Conservation (phyloP, 345 rosid species). For the Ceriops decandra region DNA sequence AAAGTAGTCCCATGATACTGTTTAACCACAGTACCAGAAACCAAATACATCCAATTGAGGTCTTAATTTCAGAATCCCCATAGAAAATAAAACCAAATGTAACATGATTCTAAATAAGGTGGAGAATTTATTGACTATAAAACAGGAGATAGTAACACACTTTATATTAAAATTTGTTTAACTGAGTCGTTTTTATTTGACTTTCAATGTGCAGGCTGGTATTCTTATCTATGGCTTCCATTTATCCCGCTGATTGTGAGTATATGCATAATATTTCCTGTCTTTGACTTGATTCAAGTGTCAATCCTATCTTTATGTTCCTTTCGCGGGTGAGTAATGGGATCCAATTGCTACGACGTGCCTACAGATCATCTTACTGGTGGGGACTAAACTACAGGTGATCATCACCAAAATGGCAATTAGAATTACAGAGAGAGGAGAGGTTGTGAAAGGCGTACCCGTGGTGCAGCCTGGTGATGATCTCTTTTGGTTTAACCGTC, state of each 20-base stretch:
- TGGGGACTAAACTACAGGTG: conserved; percentile 29
- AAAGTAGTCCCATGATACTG: no score
- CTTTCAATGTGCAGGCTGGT: conserved; percentile 22
- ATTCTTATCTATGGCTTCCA: conserved; percentile 37
- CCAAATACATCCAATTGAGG: no score
- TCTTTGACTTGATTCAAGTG: no score
- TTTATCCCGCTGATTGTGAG: conserved; percentile 38
- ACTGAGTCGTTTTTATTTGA: not conserved
- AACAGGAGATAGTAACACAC: no score
- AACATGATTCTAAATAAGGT: no score
- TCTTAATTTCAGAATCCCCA: no score
- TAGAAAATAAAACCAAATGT: no score
- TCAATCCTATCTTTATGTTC: no score
- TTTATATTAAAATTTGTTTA: not conserved
- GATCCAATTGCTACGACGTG: conserved; percentile 1
- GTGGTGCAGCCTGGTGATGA: conserved; percentile 26
- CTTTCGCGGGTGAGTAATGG: no score
- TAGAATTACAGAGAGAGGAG: conserved; percentile 23
- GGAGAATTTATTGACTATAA: no score
- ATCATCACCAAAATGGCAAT: conserved; percentile 28
- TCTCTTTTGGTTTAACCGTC: conserved; percentile 29
- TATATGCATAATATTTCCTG: not conserved
- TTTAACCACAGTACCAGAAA: no score
- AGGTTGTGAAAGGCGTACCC: conserved; percentile 20
- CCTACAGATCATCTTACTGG: conserved; percentile 23